Percentiles rank a stretch among this genome's conserved stretches.
These are phyloP conservation scores for Wickerhamiella azyma DNA, from an alignment of 805 yeast species.

Conservation along the genomic window DNA sequence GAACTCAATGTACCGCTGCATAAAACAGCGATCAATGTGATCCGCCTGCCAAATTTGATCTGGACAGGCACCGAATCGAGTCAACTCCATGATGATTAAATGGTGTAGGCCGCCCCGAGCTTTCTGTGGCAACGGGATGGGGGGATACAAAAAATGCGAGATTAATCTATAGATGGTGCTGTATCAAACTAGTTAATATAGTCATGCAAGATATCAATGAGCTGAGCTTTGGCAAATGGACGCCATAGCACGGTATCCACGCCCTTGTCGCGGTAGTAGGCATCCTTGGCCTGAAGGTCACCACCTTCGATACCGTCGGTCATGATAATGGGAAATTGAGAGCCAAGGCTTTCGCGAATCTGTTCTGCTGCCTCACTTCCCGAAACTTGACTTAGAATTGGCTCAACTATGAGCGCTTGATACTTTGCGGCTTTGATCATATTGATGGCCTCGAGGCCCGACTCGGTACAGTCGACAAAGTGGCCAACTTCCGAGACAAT, in stretches of 20 bases:
- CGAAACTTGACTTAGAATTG: constrained; percentile 43
- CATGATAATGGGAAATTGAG: constrained; percentile 72
- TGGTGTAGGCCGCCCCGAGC: too few species aligned
- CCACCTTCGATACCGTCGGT: constrained; percentile 13
- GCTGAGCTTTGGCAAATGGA: constrained; percentile 59
- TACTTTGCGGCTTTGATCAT: constrained; percentile 55
- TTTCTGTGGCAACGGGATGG: too few species aligned
- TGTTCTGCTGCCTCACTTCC: constrained; percentile 79
- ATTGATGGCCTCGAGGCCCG: constrained; percentile 79
- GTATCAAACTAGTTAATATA: background rate
- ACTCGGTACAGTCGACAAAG: constrained; percentile 81
- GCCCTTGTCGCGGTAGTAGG: constrained; percentile 62
- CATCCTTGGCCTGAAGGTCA: constrained; percentile 8
- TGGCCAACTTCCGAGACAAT: constrained; percentile 81
- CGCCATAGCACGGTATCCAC: constrained; percentile 88
- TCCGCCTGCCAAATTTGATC: constrained; percentile 15
- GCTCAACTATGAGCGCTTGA: constrained; percentile 43
- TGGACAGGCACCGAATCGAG: constrained; percentile 10
- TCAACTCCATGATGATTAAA: constrained; percentile 1
- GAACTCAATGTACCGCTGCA: constrained; percentile 17
- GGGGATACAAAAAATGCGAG: background rate
- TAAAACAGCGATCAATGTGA: constrained; percentile 16
- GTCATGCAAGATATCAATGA: background rate
- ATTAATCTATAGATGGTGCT: too few species aligned
- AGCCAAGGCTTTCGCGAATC: constrained; percentile 65